A percentile compares a stretch with the other conserved stretches of the same genome.
Evolutionary conservation across 345 rosid genomes (phyloP).

Genomic region (Schrenkiella parvula): DNA sequence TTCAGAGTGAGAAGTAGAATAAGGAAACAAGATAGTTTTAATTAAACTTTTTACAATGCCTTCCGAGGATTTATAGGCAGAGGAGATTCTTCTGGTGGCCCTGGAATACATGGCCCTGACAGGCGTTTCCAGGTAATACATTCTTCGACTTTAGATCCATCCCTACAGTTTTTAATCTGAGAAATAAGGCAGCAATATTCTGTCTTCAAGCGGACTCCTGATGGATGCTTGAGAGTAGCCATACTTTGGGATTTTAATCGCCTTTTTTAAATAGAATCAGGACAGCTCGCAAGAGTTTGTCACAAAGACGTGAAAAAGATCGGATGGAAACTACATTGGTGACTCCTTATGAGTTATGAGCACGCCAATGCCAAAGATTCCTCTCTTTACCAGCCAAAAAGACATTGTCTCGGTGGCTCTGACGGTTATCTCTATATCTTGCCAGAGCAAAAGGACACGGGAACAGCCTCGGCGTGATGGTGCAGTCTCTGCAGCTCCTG

Average conservation of each 20-base stretch:
- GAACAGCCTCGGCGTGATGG: constrained; percentile 14
- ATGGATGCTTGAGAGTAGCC: constrained; percentile 14
- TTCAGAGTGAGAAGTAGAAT: not conserved
- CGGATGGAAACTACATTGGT: not conserved
- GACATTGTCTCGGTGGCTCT: constrained; percentile 26
- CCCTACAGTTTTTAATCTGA: not conserved
- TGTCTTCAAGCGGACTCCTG: constrained; percentile 1
- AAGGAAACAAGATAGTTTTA: not conserved
- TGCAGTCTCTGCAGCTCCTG: constrained; percentile 12
- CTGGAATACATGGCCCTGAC: constrained; percentile 79
- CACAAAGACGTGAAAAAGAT: not conserved
- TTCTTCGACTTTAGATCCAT: constrained; percentile 13
- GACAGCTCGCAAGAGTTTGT: constrained; percentile 12
- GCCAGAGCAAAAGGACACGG: constrained; percentile 44
- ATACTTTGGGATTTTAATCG: not conserved
- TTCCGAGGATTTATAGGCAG: constrained; percentile 77
- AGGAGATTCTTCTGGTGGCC: constrained; percentile 88
- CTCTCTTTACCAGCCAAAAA: constrained; percentile 20
- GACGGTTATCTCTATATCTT: constrained; percentile 31
- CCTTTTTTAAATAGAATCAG: not conserved
- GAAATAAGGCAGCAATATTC: not conserved
- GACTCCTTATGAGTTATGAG: constrained; percentile 21
- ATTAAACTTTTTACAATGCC: constrained; percentile 9
- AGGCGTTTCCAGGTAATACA: constrained; percentile 69
- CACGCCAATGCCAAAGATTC: constrained; percentile 9